These are phyloP conservation scores for Cucurbita pepo DNA, from an alignment of 306 rosid genomes.

Conservation along the genomic window DNA sequence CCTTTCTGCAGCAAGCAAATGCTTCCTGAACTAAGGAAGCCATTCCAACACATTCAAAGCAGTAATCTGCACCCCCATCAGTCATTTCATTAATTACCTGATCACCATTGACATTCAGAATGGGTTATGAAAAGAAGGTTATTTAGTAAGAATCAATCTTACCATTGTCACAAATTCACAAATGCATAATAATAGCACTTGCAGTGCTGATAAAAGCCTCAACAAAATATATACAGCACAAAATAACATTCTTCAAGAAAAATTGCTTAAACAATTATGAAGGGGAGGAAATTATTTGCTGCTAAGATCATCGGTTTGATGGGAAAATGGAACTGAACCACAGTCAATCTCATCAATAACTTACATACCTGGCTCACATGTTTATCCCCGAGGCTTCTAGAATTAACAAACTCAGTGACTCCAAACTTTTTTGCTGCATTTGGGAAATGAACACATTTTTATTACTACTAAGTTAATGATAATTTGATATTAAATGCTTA, in stretches of 20 bases:
- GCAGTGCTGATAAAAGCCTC: not conserved
- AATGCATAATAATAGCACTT: not conserved
- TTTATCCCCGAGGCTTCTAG: conserved; percentile 33
- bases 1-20: conserved; percentile 70
- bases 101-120: not conserved
- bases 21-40: conserved; percentile 67
- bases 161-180: not conserved
- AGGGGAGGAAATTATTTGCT: not conserved
- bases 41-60: conserved; percentile 77
- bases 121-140: not conserved
- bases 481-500: not conserved
- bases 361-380: conserved; percentile 50
- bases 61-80: conserved; percentile 64
- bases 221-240: not conserved
- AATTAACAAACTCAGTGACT: conserved; percentile 46
- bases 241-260: not conserved
- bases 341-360: not conserved
- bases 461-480: not conserved
- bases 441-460: not conserved
- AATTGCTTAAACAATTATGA: not conserved
- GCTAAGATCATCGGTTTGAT: not conserved
- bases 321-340: not conserved
- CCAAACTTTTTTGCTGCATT: conserved; percentile 63
- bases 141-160: not conserved
- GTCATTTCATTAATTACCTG: conserved; percentile 56